phyloP scores from a whole-genome alignment of 2,329 filamentous ascomycete species.

The Colletotrichum sp. region DNA sequence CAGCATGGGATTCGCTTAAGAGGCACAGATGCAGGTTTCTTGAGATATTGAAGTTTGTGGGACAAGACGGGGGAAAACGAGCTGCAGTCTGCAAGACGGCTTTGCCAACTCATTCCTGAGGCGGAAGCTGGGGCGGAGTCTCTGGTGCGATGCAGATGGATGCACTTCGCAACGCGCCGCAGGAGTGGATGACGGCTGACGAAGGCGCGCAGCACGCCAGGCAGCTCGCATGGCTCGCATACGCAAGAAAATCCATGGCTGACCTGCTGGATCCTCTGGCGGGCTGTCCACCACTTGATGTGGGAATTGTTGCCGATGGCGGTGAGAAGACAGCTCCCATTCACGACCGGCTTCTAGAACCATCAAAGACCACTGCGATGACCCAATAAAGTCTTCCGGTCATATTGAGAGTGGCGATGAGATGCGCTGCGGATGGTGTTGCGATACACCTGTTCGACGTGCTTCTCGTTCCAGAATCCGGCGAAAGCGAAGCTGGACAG shows the following conservation, averaged over 20 bases:
- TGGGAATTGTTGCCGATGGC: not conserved
- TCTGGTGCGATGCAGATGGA: not conserved
- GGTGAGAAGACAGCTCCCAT: not conserved
- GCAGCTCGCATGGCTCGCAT: not conserved
- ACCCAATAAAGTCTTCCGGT: not conserved
- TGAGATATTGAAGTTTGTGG: not conserved
- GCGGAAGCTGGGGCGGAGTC: slow-evolving; percentile 6
- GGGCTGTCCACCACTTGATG: not conserved
- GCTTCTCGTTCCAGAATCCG: not conserved
- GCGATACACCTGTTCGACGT: slow-evolving; percentile 1
- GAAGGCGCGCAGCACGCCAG: not conserved
- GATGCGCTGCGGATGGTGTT: not conserved
- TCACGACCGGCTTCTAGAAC: not conserved
- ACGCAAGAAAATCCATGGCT: not conserved
- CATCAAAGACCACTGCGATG: not conserved
- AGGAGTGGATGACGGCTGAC: slow-evolving; percentile 11
- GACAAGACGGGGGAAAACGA: not conserved
- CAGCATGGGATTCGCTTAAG: not conserved
- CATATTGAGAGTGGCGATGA: not conserved
- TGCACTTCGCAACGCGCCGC: slow-evolving; percentile 1
- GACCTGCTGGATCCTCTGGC: not conserved
- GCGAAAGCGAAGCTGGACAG: not conserved
- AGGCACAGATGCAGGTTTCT: not conserved
- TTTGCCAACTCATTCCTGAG: not conserved
- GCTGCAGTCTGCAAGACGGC: not conserved